These are phyloP conservation scores for Mucor racemosus DNA, from an alignment of 371 early-diverging fungal genomes.

Conservation along the genomic window DNA sequence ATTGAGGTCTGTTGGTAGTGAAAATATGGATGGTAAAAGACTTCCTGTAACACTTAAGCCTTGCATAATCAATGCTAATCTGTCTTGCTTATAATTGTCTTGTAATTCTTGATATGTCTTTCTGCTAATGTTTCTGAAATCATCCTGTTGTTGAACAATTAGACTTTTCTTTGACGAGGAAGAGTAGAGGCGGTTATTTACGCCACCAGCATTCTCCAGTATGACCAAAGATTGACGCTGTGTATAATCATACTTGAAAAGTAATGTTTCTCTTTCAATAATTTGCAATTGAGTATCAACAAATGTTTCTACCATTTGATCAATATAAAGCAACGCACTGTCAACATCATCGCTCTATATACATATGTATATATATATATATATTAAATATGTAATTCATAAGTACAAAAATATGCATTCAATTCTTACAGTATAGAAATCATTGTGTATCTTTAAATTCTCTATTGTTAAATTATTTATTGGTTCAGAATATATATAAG, in stretches of 20 bases:
- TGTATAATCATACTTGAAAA: neutral
- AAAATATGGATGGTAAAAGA: neutral
- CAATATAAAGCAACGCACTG: neutral
- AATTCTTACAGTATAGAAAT: neutral
- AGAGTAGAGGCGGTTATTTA: neutral
- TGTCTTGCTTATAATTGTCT: neutral
- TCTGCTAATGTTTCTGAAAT: neutral
- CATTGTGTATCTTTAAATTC: conserved; percentile 1
- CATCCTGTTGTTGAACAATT: neutral
- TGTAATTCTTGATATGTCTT: neutral
- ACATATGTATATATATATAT: neutral
- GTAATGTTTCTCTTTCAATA: neutral
- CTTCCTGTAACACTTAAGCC: neutral
- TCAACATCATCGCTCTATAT: neutral
- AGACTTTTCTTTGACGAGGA: too few species aligned
- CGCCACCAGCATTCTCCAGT: neutral
- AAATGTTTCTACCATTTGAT: neutral
- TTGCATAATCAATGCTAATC: neutral
- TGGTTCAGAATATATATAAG: conserved; percentile 1
- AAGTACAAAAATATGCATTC: neutral
- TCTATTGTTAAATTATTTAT: neutral
- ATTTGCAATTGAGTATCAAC: neutral
- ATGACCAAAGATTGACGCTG: neutral
- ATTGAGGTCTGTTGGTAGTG: neutral
- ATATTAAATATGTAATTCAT: too few species aligned